phyloP scores from a whole-genome alignment of 225 moss, liverwort and hornwort species.

The Polytrichum commune region DNA sequence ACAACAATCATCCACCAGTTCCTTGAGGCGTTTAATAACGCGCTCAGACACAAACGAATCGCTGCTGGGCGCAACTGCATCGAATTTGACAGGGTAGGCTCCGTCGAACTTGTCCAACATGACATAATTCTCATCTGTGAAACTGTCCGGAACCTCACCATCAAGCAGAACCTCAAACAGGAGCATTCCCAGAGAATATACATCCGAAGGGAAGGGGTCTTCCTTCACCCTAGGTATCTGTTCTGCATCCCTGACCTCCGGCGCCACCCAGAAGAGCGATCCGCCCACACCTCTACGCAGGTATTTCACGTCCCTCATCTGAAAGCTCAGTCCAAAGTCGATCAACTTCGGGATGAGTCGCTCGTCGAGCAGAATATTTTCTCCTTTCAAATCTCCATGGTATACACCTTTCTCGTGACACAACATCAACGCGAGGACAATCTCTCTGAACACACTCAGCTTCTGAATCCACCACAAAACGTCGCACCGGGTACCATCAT shows the following conservation, averaged over 20 bases:
- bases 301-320: conserved; percentile 12
- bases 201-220: conserved; percentile 26
- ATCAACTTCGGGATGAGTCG: conserved; percentile 17
- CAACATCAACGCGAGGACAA: conserved; percentile 18
- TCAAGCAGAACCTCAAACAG: conserved; percentile 22
- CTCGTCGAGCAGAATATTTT: conserved; percentile 12
- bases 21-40: too few relatives aligned
- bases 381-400: conserved; percentile 20
- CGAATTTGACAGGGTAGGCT: too few relatives aligned
- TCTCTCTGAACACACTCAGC: conserved; percentile 12
- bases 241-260: background rate
- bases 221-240: background rate
- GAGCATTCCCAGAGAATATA: conserved; percentile 24
- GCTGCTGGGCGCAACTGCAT: too few relatives aligned
- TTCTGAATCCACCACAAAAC: conserved; percentile 10
- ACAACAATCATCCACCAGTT: too few relatives aligned
- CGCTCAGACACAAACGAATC: too few relatives aligned
- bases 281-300: background rate
- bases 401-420: conserved; percentile 9
- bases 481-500: too few relatives aligned
- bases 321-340: conserved; percentile 23
- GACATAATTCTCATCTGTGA: background rate
- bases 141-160: conserved; percentile 13
- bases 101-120: too few relatives aligned
- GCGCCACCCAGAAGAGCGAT: background rate